Conservation (phyloP, 176 grass and related monocot species). For the Thalia dealbata region DNA sequence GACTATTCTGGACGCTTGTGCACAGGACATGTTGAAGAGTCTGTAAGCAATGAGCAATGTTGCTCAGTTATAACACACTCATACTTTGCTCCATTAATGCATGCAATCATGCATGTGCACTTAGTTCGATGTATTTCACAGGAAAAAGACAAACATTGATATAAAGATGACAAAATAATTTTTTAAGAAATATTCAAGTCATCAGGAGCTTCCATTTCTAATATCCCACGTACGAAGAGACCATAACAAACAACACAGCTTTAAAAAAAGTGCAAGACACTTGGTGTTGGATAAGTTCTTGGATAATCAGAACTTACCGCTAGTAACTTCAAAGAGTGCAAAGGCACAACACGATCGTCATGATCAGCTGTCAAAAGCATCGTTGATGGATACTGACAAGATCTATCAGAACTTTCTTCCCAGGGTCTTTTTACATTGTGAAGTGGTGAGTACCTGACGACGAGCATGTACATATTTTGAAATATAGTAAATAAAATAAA, state of each 20-base stretch:
- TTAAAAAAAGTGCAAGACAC: not conserved
- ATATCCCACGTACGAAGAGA: not conserved
- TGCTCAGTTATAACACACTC: not conserved
- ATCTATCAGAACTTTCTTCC: slow-evolving; percentile 40
- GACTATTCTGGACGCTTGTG: slow-evolving; percentile 33
- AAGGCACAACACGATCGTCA: slow-evolving; percentile 79
- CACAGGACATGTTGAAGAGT: slow-evolving; percentile 69
- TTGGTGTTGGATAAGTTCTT: not conserved
- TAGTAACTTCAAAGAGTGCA: slow-evolving; percentile 86
- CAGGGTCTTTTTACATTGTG: slow-evolving; percentile 73
- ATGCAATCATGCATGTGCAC: not conserved
- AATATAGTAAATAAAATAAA: slow-evolving; percentile 14
- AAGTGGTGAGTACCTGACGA: slow-evolving; percentile 71
- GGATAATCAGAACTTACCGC: slow-evolving; percentile 49
- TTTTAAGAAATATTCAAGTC: too few relatives aligned
- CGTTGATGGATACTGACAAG: slow-evolving; percentile 53
- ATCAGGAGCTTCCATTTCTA: not conserved
- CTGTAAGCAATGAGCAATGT: slow-evolving; percentile 15
- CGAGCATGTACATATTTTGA: not conserved
- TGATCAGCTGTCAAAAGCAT: slow-evolving; percentile 82
- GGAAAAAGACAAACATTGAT: too few relatives aligned
- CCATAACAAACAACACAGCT: not conserved
- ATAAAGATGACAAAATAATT: too few relatives aligned
- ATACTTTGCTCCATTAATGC: not conserved
- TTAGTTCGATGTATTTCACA: too few relatives aligned